These are phyloP conservation scores for Fagus crenata DNA, from an alignment of 306 rosid genomes.

Conservation along the genomic window DNA sequence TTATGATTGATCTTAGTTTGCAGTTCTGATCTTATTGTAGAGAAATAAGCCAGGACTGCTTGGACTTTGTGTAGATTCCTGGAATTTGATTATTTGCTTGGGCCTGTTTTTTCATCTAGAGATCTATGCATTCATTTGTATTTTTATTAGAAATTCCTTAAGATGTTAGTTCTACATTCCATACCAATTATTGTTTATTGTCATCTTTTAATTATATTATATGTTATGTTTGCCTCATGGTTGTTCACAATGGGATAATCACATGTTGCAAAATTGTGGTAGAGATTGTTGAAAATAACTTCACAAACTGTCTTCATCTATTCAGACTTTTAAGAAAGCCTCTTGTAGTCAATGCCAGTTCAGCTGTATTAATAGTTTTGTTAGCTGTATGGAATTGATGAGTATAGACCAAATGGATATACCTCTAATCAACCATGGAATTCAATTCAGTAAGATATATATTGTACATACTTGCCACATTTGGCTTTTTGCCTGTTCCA, in stretches of 20 bases:
- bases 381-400: too few relatives aligned
- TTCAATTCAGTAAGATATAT: neutral
- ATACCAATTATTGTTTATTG: neutral
- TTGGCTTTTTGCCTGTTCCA: constrained; percentile 1
- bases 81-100: neutral
- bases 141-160: neutral
- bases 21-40: neutral
- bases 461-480: neutral
- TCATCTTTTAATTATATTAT: neutral
- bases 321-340: neutral
- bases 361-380: neutral
- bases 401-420: neutral
- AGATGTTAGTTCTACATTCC: neutral
- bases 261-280: neutral
- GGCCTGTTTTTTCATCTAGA: neutral
- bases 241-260: neutral
- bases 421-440: neutral
- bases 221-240: neutral
- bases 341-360: neutral
- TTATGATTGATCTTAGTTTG: neutral
- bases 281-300: neutral
- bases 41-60: neutral
- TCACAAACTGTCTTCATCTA: neutral
- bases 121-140: neutral
- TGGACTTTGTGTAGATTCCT: neutral